These are phyloP conservation scores for Akanthomyces uredinophilus DNA, from an alignment of 2,329 filamentous ascomycete genomes.

Conservation along the genomic window DNA sequence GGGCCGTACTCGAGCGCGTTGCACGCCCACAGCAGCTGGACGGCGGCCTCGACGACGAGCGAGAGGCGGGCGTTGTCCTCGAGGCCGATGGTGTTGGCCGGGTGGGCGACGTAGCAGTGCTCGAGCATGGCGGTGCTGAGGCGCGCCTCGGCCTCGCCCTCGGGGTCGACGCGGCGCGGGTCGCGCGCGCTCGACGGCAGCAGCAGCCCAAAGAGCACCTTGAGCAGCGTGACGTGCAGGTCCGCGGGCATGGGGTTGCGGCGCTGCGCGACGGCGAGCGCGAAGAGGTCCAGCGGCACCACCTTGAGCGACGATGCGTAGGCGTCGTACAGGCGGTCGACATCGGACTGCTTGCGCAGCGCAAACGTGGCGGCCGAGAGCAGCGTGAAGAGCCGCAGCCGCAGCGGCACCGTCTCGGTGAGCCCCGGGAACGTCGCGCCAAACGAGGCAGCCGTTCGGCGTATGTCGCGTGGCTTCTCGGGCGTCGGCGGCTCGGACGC, in stretches of 20 bases:
- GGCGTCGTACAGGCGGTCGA: slow-evolving; percentile 54
- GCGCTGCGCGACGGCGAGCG: slow-evolving; percentile 42
- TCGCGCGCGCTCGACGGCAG: slow-evolving; percentile 36
- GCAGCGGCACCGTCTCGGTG: slow-evolving; percentile 53
- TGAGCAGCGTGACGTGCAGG: slow-evolving; percentile 41
- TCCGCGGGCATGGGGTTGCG: slow-evolving; percentile 31
- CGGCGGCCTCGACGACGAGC: slow-evolving; percentile 59
- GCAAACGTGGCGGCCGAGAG: slow-evolving; percentile 43
- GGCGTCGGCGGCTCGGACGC: slow-evolving; percentile 43
- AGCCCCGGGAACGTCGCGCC: slow-evolving; percentile 25
- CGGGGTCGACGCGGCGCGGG: slow-evolving; percentile 35
- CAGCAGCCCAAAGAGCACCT: slow-evolving; percentile 41
- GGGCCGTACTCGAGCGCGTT: slow-evolving; percentile 31
- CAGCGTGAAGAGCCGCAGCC: slow-evolving; percentile 58
- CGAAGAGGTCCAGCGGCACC: slow-evolving; percentile 54
- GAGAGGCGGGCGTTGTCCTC: slow-evolving; percentile 71
- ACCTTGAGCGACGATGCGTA: slow-evolving; percentile 52
- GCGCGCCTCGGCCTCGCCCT: slow-evolving; percentile 31
- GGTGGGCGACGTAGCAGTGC: slow-evolving; percentile 59
- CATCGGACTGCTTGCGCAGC: slow-evolving; percentile 36
- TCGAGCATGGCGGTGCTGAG: slow-evolving; percentile 44
- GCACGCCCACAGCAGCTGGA: slow-evolving; percentile 46
- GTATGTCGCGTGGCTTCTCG: slow-evolving; percentile 29
- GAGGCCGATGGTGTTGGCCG: slow-evolving; percentile 54
- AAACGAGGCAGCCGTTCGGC: slow-evolving; percentile 18